Evolutionary conservation across 1,284 basidiomycete genomes (phyloP), one percentile per base, ranked within the genome.

Genomic region (Mycosarcoma maydis): DNA sequence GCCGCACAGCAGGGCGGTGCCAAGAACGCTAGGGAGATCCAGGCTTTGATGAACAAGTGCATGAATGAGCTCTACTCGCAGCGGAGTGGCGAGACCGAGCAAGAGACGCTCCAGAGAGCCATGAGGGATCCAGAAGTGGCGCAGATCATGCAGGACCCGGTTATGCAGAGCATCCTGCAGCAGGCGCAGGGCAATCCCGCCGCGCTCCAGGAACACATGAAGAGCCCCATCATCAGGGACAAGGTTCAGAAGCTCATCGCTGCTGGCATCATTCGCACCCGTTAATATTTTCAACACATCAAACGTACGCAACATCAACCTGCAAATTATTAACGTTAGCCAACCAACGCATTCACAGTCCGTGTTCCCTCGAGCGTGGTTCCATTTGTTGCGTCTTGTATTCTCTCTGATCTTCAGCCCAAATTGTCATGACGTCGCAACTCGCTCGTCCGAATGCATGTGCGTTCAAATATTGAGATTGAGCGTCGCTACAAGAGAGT

Each of bases 71-170:
- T 95, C 51, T 91, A 89, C 82, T 85, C 85, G 41, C 89, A 97
- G 82, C 88, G 94, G n/a, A 86, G 88, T 19, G 88, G 86, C 43
- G 96, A 99, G 85, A 89, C 89, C 14, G 93, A 97, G 77, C 92
- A 98, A 82, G 87, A 99, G 85, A 92, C 94, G 17, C 85, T 97
- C 62, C 87, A 91, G 78, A 87, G 95, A 29, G 96, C 95, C 10
- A 97, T 97, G 94, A 87, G 92, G 51, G 95, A 98, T 85, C 96
- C 96, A 7, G 95, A 98, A 84, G 87, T 97, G 48, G 91, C 90
- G 58, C 89, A 83, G 72, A 85, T 86, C 70, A 85, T 86, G 85
- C 75, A 78, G 90, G 85, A 82, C 44, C 78, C 80, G 1, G 66
- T 78, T 6, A 80, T 81, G 79, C 78, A 80, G 64, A 89, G 90